Base-by-base conservation (phyloP, 2,329 filamentous ascomycete genomes). In the Tolypocladium album region DNA sequence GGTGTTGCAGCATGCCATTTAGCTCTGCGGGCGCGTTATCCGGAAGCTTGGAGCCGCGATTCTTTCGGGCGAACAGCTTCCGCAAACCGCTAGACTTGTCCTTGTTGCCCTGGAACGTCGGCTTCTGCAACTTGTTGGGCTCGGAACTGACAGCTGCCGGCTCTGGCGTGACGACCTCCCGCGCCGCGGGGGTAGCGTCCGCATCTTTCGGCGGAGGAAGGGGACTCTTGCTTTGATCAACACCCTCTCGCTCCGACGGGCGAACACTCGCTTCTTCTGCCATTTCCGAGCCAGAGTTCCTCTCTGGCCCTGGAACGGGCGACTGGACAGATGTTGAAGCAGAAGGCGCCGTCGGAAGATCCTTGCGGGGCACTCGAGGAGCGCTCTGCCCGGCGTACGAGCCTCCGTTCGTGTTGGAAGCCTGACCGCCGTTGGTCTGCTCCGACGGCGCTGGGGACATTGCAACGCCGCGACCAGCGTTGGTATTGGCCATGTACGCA, bases 401-500 rank as follows among this genome's bases (percentile, higher is more conserved):
- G 27, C 27, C 27, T 20, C 45, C 55, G 47, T 60, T 62, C 22
- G 60, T 58, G 27, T 58, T 58, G 20, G 57, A 55, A n/a, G 60
- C 42, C n/a, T 65, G 60, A 27, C 20, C 40, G n/a, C 66, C 70
- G 40, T 69, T 70, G n/a, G 68, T 56, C 20, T 70, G 67, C 31
- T 74, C 74, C 34, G 78, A 75, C 59, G 66, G 66, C 57, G 69
- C 65, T 17, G 71, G 69, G 39, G 71, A 69, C 39, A 75, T 64
- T 22, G 70, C 61, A 45, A 77, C 64, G 15, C 90, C 90, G 61
- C 84, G 88, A 27, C 92, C 92, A 50, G 88, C 86, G 64, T 81
- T 84, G 56, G 76, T 78, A 69, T 95, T 87, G 55, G 85, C 84
- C 58, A 97, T 80, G 73, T 97, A 97, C n/a, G 90, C 86, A 64